Evolutionary conservation across 352 stramenopile genomes (phyloP), one percentile per base, ranked within the genome.

Genomic region (Globisporangium takayamanum): DNA sequence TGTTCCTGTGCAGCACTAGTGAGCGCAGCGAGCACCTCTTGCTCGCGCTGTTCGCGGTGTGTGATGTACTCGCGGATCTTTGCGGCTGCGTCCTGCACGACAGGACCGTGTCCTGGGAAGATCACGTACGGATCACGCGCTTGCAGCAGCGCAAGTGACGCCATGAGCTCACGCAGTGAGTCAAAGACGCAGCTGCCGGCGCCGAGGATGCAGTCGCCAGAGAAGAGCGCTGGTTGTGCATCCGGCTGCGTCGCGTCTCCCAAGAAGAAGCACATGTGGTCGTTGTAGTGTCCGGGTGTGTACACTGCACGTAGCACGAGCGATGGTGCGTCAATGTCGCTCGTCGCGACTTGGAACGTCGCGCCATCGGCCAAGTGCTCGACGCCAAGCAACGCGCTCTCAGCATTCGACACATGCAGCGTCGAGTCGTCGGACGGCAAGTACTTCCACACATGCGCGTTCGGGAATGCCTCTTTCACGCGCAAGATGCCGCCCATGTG

Each of bases 131-230:
- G 73, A 3, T 66, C 45, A 3, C 59, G 70, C 10, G 47, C 59
- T 15, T 74, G 72, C 22, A 97, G 58, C 33, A 73, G 78, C 15
- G 50, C 41, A 11, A 97, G 63, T 20, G 80, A 92, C 25, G 66
- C 57, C 80, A 96, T 91, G 51, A 95, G 87, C 44, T 89, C 73
- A 8, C 55, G 50, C 11, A 97, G 74, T 46, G 89, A 91, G 57
- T 94, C 81, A 49, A 97, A 96, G 49, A 95, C 70, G 58, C 77
- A 88, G 52, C 86, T 97, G 11, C 88, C 87, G 46, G 78, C 74
- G 20, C 88, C 88, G 45, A 97, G 63, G 5, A 97, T 58, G 51
- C 86, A 94, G 63, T 96, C 88, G 52, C 86, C 88, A 1, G 84
- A 92, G 59, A 96, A 94, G 10, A 96, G 59, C 8, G 66, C 55